These are phyloP conservation scores for Neospermospora avenae DNA, from an alignment of 2,329 filamentous ascomycete species.

Conservation along the genomic window DNA sequence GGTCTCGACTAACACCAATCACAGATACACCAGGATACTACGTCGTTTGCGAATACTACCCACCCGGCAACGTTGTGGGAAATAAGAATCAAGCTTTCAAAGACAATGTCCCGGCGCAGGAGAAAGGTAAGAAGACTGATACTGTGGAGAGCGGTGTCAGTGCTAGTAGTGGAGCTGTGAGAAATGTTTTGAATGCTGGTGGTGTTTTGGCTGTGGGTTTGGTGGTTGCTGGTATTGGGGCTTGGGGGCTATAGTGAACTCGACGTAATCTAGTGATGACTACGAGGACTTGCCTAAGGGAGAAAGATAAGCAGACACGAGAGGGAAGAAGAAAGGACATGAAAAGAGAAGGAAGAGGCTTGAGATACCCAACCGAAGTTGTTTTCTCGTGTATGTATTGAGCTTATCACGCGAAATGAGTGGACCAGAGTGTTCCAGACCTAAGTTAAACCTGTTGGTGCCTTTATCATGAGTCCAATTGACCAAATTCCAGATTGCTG, in stretches of 20 bases:
- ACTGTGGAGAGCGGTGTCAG: conserved; percentile 29
- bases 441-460: too few species aligned
- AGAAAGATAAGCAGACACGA: background rate
- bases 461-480: too few species aligned
- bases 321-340: background rate
- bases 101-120: conserved; percentile 30
- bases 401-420: too few species aligned
- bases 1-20: background rate
- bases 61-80: conserved; percentile 60
- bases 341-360: background rate
- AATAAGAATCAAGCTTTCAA: conserved; percentile 47
- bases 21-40: conserved; percentile 51
- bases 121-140: conserved; percentile 25
- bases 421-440: too few species aligned
- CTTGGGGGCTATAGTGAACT: background rate
- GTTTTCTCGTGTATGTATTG: background rate
- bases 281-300: too few species aligned
- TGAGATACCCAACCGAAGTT: background rate
- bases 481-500: too few species aligned
- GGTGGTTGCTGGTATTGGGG: background rate
- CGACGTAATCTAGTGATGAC: too few species aligned
- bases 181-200: background rate
- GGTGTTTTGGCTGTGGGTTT: conserved; percentile 1
- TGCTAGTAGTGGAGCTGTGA: conserved; percentile 7
- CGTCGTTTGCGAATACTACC: conserved; percentile 68